Evolutionary conservation across 441 rosid species (phyloP).

Genomic region (Geranium incanum): DNA sequence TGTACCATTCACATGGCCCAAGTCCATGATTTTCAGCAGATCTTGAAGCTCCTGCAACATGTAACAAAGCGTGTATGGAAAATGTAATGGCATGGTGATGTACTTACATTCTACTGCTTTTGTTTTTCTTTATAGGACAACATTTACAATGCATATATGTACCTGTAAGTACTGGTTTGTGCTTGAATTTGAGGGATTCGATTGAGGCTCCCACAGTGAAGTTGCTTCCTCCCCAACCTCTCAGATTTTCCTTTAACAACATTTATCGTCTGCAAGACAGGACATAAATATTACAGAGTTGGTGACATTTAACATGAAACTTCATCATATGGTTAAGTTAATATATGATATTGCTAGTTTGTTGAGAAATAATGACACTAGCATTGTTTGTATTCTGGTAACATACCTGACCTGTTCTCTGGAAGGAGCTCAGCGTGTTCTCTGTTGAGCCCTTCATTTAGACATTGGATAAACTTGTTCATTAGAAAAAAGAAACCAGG

Average conservation of each 20-base stretch:
- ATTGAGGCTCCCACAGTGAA: background rate
- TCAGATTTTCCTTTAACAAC: background rate
- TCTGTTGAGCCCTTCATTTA: background rate
- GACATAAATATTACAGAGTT: background rate
- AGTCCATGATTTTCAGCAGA: slow-evolving; percentile 1
- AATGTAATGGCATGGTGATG: background rate
- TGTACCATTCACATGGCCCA: background rate
- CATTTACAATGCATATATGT: background rate
- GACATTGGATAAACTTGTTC: background rate
- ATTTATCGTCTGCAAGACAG: background rate
- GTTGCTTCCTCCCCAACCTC: background rate
- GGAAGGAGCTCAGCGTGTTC: background rate
- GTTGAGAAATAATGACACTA: background rate
- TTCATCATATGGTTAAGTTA: background rate
- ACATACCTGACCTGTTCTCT: background rate
- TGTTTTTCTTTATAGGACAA: background rate
- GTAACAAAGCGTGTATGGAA: no score
- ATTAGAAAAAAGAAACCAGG: background rate
- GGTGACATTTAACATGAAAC: background rate
- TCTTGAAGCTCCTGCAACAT: background rate
- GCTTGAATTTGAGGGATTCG: background rate
- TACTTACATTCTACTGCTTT: background rate
- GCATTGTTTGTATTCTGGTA: background rate
- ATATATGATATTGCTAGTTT: background rate
- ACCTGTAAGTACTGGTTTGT: background rate